A percentile compares a stretch with the other conserved stretches of the same genome.
These are phyloP conservation scores for Cucurbita moschata DNA, from an alignment of 306 rosid genomes.

Conservation along the genomic window DNA sequence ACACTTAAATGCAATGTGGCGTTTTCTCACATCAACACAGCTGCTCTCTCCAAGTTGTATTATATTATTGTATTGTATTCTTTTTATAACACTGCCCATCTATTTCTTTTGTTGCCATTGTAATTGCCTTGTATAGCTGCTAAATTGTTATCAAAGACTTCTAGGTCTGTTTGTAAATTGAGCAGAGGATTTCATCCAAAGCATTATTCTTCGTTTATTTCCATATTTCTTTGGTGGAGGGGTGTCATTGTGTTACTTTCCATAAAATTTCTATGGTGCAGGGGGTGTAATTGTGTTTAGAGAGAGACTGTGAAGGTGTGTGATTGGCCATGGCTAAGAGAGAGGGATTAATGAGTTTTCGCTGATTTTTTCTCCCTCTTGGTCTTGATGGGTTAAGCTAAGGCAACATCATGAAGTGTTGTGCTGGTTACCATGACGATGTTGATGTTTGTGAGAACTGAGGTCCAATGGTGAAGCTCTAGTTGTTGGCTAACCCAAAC, in stretches of 20 bases:
- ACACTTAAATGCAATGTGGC: background rate
- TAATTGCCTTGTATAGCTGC: background rate
- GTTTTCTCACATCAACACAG: background rate
- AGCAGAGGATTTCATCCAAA: background rate
- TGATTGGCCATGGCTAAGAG: background rate
- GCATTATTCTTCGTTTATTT: background rate
- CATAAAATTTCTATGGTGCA: background rate
- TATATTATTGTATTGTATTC: background rate
- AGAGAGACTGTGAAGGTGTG: background rate
- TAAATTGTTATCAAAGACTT: background rate
- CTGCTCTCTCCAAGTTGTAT: background rate
- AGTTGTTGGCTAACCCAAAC: background rate
- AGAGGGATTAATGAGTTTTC: background rate
- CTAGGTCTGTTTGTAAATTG: background rate
- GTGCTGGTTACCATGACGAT: background rate
- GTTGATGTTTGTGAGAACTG: background rate
- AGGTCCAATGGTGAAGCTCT: background rate
- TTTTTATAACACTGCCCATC: background rate
- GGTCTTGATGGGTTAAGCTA: background rate
- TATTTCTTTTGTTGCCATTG: background rate
- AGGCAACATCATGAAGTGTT: background rate
- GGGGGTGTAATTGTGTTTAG: background rate
- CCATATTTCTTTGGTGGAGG: no score
- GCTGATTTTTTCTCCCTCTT: background rate
- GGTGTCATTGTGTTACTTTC: background rate